A percentile compares a stretch with the other conserved stretches of the same genome.
Evolutionary conservation across 139 green algal species (phyloP).

Genomic region (Tetradesmus lagerheimii): DNA sequence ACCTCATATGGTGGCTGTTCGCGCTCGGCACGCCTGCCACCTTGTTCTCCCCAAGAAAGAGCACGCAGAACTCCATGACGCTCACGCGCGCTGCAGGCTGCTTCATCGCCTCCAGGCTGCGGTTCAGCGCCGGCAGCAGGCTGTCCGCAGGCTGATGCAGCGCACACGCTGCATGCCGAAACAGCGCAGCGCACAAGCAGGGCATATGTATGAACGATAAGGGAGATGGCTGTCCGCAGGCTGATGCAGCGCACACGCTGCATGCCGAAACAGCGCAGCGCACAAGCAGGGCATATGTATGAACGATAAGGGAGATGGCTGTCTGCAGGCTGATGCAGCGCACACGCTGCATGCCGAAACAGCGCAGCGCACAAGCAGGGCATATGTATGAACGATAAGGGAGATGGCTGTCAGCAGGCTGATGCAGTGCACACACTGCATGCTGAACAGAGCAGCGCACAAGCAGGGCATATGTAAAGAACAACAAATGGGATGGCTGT

Average conservation of each 20-base stretch:
- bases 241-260: constrained; percentile 43
- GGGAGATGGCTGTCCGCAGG: constrained; percentile 52
- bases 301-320: too few relatives aligned
- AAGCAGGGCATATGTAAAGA: too few relatives aligned
- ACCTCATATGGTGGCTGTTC: constrained; percentile 43
- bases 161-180: constrained; percentile 48
- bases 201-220: too few relatives aligned
- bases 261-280: too few relatives aligned
- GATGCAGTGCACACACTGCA: constrained; percentile 41
- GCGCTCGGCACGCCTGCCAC: constrained; percentile 30
- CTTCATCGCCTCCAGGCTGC: constrained; percentile 57
- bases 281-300: too few relatives aligned
- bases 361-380: too few relatives aligned
- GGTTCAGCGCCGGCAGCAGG: constrained; percentile 63
- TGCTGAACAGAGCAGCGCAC: too few relatives aligned
- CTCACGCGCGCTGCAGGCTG: constrained; percentile 59
- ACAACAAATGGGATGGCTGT: too few relatives aligned
- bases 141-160: constrained; percentile 45
- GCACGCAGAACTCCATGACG: constrained; percentile 70
- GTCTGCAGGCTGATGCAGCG: constrained; percentile 45
- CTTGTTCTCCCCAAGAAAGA: constrained; percentile 39
- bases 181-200: neutral
- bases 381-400: too few relatives aligned
- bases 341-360: constrained; percentile 32
- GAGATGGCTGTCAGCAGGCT: constrained; percentile 51